phyloP scores from a whole-genome alignment of 345 rosid species.

The Aethionema arabicum region DNA sequence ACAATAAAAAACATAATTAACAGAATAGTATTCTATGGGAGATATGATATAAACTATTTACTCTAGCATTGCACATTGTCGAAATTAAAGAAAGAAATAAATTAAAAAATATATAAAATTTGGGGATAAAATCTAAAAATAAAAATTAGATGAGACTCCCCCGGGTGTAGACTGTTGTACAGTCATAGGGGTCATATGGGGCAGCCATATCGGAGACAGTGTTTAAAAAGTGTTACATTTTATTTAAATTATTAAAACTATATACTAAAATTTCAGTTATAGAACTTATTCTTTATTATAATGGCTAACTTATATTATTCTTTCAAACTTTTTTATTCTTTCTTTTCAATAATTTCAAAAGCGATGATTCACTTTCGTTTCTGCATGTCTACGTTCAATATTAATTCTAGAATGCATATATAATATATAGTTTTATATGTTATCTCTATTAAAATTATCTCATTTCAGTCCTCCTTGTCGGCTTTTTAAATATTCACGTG shows the following conservation, averaged over 20 bases:
- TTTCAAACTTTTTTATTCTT: slow-evolving; percentile 43
- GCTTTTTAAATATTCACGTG: slow-evolving; percentile 21
- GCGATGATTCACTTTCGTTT: slow-evolving; percentile 50
- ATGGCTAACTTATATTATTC: slow-evolving; percentile 56
- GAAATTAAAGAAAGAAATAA: not conserved
- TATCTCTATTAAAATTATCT: slow-evolving; percentile 15
- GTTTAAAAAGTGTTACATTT: slow-evolving; percentile 29
- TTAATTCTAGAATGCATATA: slow-evolving; percentile 22
- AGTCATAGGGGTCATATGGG: slow-evolving; percentile 40
- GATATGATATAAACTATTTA: too few relatives aligned
- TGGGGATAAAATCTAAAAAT: not conserved
- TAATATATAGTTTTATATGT: slow-evolving; percentile 5
- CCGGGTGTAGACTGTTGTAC: slow-evolving; percentile 41
- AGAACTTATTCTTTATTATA: slow-evolving; percentile 62
- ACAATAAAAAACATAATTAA: too few relatives aligned
- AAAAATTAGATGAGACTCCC: slow-evolving; percentile 43
- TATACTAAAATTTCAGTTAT: slow-evolving; percentile 22
- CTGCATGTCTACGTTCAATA: slow-evolving; percentile 37
- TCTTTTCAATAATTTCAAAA: slow-evolving; percentile 69
- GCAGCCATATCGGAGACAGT: slow-evolving; percentile 44
- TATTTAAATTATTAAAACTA: not conserved
- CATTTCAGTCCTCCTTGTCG: slow-evolving; percentile 26
- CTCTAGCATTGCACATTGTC: too few relatives aligned
- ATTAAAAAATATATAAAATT: not conserved
- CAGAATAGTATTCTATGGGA: too few relatives aligned